Evolutionary conservation across 2,329 filamentous ascomycete genomes (phyloP).

Genomic region (Colletotrichum lentis): DNA sequence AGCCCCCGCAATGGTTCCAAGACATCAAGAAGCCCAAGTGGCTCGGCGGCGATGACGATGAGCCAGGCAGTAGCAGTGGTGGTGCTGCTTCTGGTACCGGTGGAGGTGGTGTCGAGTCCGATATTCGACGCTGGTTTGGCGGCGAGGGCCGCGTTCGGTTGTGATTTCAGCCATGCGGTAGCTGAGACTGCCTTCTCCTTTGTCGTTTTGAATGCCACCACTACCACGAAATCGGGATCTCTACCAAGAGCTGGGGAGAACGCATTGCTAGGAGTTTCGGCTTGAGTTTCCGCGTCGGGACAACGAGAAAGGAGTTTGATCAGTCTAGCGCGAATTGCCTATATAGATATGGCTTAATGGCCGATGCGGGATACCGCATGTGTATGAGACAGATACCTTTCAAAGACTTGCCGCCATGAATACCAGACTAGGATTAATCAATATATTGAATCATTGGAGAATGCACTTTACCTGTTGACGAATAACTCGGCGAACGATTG

Average conservation of each 20-base stretch:
- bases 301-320: constrained; percentile 7
- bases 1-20: constrained; percentile 83
- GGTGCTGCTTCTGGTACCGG: constrained; percentile 39
- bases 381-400: constrained; percentile 23
- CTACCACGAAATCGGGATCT: constrained; percentile 31
- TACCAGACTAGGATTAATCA: background rate
- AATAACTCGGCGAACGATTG: background rate
- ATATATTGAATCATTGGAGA: background rate
- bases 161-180: constrained; percentile 3
- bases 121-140: constrained; percentile 68
- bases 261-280: constrained; percentile 37
- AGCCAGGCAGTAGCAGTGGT: constrained; percentile 42
- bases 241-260: constrained; percentile 41
- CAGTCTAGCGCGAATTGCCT: constrained; percentile 12
- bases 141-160: constrained; percentile 50
- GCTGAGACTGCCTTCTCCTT: constrained; percentile 11
- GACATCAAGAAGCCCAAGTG: constrained; percentile 82
- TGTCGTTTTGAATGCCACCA: constrained; percentile 20
- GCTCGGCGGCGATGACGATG: constrained; percentile 71
- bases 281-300: constrained; percentile 30
- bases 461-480: background rate
- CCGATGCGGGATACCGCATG: constrained; percentile 2
- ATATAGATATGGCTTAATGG: constrained; percentile 28
- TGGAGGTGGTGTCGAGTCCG: constrained; percentile 42
- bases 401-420: constrained; percentile 21